phyloP scores from a whole-genome alignment of 2,329 filamentous ascomycete genomes.

The Didymella arachidicola region DNA sequence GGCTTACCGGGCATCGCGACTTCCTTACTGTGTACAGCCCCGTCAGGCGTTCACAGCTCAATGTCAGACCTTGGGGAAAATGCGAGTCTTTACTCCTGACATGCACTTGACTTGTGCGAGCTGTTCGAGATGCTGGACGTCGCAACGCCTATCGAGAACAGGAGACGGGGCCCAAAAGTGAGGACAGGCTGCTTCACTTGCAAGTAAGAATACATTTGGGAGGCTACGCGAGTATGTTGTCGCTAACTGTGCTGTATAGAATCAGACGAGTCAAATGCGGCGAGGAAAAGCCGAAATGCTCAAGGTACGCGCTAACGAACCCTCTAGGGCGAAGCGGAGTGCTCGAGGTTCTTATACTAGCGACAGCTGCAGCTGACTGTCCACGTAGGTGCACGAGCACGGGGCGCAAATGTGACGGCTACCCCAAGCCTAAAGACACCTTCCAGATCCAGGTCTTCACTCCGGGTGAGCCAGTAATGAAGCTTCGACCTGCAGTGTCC shows the following conservation, averaged over 20 bases:
- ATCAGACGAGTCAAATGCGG: conserved; percentile 37
- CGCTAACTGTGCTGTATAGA: conserved; percentile 13
- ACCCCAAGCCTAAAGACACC: conserved; percentile 16
- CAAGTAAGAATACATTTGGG: conserved; percentile 29
- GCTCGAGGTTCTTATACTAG: background rate
- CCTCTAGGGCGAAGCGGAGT: background rate
- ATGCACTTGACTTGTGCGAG: background rate
- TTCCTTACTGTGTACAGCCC: background rate
- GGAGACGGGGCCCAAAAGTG: conserved; percentile 31
- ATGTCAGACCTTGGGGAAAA: background rate
- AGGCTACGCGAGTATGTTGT: background rate
- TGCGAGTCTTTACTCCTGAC: conserved; percentile 1
- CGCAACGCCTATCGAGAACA: conserved; percentile 10
- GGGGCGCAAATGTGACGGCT: conserved; percentile 44
- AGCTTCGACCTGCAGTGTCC: conserved; percentile 8
- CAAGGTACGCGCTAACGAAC: conserved; percentile 22
- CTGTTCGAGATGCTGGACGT: conserved; percentile 13
- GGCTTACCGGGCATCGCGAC: background rate
- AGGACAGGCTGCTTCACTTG: conserved; percentile 38
- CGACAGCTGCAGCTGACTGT: conserved; percentile 4
- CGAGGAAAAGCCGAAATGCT: conserved; percentile 30
- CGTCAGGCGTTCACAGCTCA: conserved; percentile 4
- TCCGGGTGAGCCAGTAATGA: background rate
- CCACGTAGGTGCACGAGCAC: conserved; percentile 37
- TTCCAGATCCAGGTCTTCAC: conserved; percentile 8